Base-by-base conservation (phyloP, 2,329 filamentous ascomycete genomes). In the Trichoderma afroharzianum region DNA sequence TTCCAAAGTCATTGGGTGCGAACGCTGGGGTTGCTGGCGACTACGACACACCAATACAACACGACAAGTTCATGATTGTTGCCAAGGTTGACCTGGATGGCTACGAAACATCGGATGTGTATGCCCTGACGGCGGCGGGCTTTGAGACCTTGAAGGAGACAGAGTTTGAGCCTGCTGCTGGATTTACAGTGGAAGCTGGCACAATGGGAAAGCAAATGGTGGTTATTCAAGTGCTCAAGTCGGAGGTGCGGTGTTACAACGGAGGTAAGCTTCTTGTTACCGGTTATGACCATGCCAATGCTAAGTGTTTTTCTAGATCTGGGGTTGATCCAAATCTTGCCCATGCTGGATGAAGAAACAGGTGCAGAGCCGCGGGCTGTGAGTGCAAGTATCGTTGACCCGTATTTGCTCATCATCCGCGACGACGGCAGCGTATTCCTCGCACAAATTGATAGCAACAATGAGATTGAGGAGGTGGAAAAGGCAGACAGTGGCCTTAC, bases 121-220 rank as follows among this genome's bases (percentile, higher is more conserved):
- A 95, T 76, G 87, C 89, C 53, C 84, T 95, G 50, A 92, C 91
- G n/a, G 89, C 88, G 1, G 89, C 90, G 33, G 90, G 90, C 3
- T 90, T 97, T 72, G 91, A 94, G 78, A 89, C 92, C 50, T 86
- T 95, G 8, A 89, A 89, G 43, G 93, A 92, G 50, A 94, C 94
- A 0, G 96, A 99, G 77, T 98, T 98, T 78, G 97, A 99, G 73
- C 90, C 92, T 4, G 93, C 93, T 59, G 93, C 95, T 73, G 96
- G 95, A 30, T 89, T 91, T 36, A 98, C 96, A 0, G 87, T 98
- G 61, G 92, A 97, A 75, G 92, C 96, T 21, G 93, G 93, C 18
- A 92, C 92, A 0, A 89, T 99, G 80, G 92, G 92, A n/a, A 88
- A 89, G 66, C 90, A 93, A 72, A 93, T 88, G 78, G 90, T 94